Evolutionary conservation across 1,284 basidiomycete species (phyloP).

Genomic region (Vanrija sp.): DNA sequence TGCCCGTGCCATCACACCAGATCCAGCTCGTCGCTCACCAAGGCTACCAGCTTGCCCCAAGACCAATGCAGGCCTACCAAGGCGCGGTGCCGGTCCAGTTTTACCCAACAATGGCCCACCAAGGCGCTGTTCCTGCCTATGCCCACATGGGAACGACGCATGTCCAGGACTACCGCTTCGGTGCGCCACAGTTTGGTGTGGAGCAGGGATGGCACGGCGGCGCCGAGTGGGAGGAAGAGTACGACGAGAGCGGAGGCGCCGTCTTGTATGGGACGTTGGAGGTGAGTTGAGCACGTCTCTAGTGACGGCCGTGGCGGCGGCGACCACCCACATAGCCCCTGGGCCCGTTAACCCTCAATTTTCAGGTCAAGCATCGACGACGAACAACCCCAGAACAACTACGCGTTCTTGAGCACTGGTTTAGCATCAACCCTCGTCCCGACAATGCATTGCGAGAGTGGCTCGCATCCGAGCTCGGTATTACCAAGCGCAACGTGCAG

Average conservation of each 20-base stretch:
- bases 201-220: slow-evolving; percentile 13
- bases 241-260: slow-evolving; percentile 17
- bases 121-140: neutral
- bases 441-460: slow-evolving; percentile 73
- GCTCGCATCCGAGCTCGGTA: slow-evolving; percentile 74
- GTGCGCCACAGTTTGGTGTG: slow-evolving; percentile 7
- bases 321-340: neutral
- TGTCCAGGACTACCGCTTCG: slow-evolving; percentile 15
- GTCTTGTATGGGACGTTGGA: slow-evolving; percentile 29
- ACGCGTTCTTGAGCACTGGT: slow-evolving; percentile 77
- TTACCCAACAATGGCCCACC: slow-evolving; percentile 3
- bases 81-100: slow-evolving; percentile 6
- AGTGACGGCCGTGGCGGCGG: neutral
- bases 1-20: slow-evolving; percentile 7
- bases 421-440: slow-evolving; percentile 81
- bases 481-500: slow-evolving; percentile 89
- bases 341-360: neutral
- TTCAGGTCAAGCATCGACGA: slow-evolving; percentile 79
- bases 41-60: neutral
- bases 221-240: slow-evolving; percentile 26
- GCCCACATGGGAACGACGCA: slow-evolving; percentile 11
- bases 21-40: neutral
- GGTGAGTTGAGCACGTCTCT: slow-evolving; percentile 7
- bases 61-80: neutral
- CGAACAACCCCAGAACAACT: slow-evolving; percentile 78